Evolutionary conservation across 2,329 filamentous ascomycete genomes (phyloP), one percentile per base, ranked within the genome.

Genomic region (Venturia nashicola): DNA sequence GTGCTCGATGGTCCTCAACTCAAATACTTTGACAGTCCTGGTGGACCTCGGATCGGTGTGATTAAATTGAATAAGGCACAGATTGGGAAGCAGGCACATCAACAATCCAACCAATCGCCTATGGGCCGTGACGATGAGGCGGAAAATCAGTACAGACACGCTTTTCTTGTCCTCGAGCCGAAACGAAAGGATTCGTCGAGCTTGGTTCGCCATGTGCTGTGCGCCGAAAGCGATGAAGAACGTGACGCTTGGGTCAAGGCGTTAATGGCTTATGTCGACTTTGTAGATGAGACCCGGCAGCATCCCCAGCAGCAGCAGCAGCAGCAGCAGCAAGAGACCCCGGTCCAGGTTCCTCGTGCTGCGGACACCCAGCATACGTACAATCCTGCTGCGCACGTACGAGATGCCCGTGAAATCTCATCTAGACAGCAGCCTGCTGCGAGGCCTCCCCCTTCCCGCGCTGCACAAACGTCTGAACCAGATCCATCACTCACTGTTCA

Each of bases 121-220:
- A 39, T 27, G n/a, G 62, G 64, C 6, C 74, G 75, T 64, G 81
- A 84, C 20, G 91, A 95, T 55, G 91, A 96, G 63, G 78, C 85
- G 59, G 94, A 97, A 66, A 95, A 95, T 71, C 91, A 97, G 73
- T 99, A 96, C 73, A 88, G 94, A 6, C 94, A 99, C 76, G 94
- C 94, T 0, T 99, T 99, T 77, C 79, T 97, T 57, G 89, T 99
- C 63, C 74, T 97, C 62, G 94, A 99, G 72, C 93, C 93, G 1
- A 99, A 99, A 79, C 91, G 91, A 75, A 97, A 96, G 75, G 94
- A 99, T 71, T 91, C 91, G 0, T 86, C 82, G 27, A 91, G 89
- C 68, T 83, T 93, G 62, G 90, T 97, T 32, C 90, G 93, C 68
- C 94, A 99, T 73, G 92, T 99, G 0, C 80, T 99, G 20, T 99